Evolutionary conservation across 1,284 basidiomycete genomes (phyloP), one percentile per base, ranked within the genome.

Genomic region (Heimioporus punctisporus): DNA sequence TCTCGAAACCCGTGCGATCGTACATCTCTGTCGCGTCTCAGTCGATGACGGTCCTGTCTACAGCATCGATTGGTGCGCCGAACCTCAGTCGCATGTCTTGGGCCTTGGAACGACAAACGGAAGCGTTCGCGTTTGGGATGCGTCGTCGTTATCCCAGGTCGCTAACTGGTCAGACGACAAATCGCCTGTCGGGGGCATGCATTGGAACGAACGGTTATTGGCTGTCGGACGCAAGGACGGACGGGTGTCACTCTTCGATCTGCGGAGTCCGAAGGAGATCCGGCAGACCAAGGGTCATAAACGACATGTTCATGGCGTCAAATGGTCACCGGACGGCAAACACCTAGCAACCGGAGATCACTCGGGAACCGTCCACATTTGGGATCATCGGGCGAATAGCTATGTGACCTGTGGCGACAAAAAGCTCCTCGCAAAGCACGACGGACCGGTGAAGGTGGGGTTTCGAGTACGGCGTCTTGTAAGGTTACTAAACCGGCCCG

Each of bases 401-500:
- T 57, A 65, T 43, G 58, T 79, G 48, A 65, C 65, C 1, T 61
- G 64, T 30, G 60, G 62, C 41, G 68, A 73, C 53, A 69, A 68
- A 51, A 69, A 69, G 56, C 68, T 69, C 48, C 69, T 78, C 61
- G 83, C 86, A 60, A 82, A 82, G 60, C 85, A 85, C 58, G 60
- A 65, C 1, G 80, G 75, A 28, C 74, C 78, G 0, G 78, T 88
- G 44, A 85, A 86, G 68, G 86, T 88, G 66, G 61, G 68, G 66
- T 31, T n/a, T n/a, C 26, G 27, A 44, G 44, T 19, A 7, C 46
- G 14, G 14, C 31, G 31, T 31, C 44, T 40, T 2, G 21, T 27
- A 5, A 23, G 26, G 19, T 43, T 15, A 34, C 27, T 50, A 42
- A 56, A 49, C 37, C 40, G 44, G 48, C 42, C 49, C 54, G 40